Evolutionary conservation across 2,329 filamentous ascomycete genomes (phyloP), one percentile per base, ranked within the genome.

Genomic region (Nothophoma quercina): DNA sequence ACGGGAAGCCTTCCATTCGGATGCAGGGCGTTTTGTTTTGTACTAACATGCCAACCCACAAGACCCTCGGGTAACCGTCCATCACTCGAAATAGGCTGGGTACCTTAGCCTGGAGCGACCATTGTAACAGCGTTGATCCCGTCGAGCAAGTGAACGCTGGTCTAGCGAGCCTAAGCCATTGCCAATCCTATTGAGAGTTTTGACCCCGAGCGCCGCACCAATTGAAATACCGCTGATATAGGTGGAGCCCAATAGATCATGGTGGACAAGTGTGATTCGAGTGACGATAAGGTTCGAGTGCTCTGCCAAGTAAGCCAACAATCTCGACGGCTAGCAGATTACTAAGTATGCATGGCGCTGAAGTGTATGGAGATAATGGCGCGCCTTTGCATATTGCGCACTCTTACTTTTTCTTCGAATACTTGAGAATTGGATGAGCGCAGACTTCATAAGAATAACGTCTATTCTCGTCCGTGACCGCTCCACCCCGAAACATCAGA

Each of bases 11-110:
- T 39, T 43, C 43, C 39, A 36, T 29, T 8, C 7, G 18, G 33
- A 48, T 48, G 50, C 50, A 48, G 43, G 38, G 22, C 22, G 33
- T 40, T 53, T 48, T 18, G 28, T 48, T 44, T 28, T 53, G 50
- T 53, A 53, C 16, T 18, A 33, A 39, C 50, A 33, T 16, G 43
- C 38, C n/a, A 30, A 36, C 22, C 42, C 26, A 47, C 42, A 47
- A 25, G 22, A 43, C n/a, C 26, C 19, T 19, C 26, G 21, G 42
- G 25, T 19, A 35, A 36, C 36, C 19, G 26, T 39, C 21, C 28
- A 19, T n/a, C 48, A 40, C 28, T 35, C 33, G 15, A 7, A 34
- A 16, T 41, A 33, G 38, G 38, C 32, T 22, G 33, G 19, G 12
- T 26, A 39, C 33, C 28, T 29, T 39, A 38, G 43, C n/a, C 34